Base-by-base conservation (phyloP, 2,329 filamentous ascomycete species). In the Coniochaeta sp. region DNA sequence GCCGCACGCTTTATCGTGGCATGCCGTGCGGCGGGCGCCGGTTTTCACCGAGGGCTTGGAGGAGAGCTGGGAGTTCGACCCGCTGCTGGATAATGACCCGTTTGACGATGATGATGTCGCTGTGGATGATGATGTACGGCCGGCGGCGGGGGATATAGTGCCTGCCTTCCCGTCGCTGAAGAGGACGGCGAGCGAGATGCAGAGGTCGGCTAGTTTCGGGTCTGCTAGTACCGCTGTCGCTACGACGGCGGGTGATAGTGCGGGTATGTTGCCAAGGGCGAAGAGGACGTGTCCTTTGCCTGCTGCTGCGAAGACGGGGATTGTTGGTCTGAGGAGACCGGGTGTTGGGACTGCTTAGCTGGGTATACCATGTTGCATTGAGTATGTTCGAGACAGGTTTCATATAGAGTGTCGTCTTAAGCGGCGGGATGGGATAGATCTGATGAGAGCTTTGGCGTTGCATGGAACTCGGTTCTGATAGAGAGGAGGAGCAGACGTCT, bases 1-100 rank as follows among this genome's bases (percentile, higher is more conserved):
- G 12, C 60, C 70, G 6, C 73, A 78, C 51, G 75, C 72, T 6
- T 67, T 83, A n/a, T 78, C 77, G 2, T 83, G 80, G 80, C 70
- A 75, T 53, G 73, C 71, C 31, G 65, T 83, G 28, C 70, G 70
- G 51, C 66, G 71, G 30, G 70, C 75, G 4, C 72, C 74, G 1
- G 67, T 75, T 2, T 77, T 73, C 55, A 65, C 78, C 6, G 69
- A 76, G 12, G 78, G 78, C 2, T 68, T 83, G 0, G 80, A 83
- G 56, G 70, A 70, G 3, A 73, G 75, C 56, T 83, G 80, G 80
- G 69, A 64, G 0, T 72, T 74, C 52, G 79, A 83, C 52, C 58
- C 65, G 6, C 63, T 73, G 35, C 69, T 83, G 7, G 80, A 83
- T 59, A 65, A 60, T 1, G 64, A 67, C 22, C 65, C 64, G 10